Evolutionary conservation across 2,329 filamentous ascomycete species (phyloP), one percentile per base, ranked within the genome.

Genomic region (Fusarium stilboides): DNA sequence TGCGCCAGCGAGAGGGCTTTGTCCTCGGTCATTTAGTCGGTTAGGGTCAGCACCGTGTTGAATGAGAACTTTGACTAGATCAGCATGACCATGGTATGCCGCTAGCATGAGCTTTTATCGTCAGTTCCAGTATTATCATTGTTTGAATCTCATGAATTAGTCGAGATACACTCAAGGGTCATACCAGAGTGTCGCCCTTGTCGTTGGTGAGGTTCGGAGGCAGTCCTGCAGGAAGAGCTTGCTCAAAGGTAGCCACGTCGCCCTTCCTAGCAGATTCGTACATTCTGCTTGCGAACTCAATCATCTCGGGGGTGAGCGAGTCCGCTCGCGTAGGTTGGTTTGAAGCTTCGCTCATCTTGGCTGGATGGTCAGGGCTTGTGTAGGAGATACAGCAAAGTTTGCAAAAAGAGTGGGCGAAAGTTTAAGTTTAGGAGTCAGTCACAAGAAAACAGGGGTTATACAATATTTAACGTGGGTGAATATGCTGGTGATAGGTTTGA

Each of bases 191-290:
- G 76, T 94, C 91, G 49, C 91, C 91, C 68, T 91, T 90, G 50
- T 91, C 86, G 72, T 93, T 93, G 22, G 90, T 92, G 77, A 93
- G 82, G 72, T 92, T 93, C 2, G 87, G 82, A 1, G 91, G 91
- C 26, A 93, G 80, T 2, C 91, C 91, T 3, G 87, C 88, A 2
- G 84, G 82, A 37, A 94, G 77, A 47, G 91, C 91, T 77, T 90
- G 86, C 42, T 84, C 76, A n/a, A 94, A 87, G 14, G 88, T 77
- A 7, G 85, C 75, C 4, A 86, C 81, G 49, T 90, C 81, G 57
- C 91, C 91, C 22, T 79, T 75, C 33, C 91, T 85, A 2, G 91
- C 90, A 28, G 89, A 85, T 70, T 92, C 86, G 79, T 91, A 93
- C 80, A 93, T 86, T 67, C 86, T 87, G 12, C 84, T 81, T 3